Evolutionary conservation across 2,329 filamentous ascomycete genomes (phyloP).

Genomic region (Penicillium decumbens): DNA sequence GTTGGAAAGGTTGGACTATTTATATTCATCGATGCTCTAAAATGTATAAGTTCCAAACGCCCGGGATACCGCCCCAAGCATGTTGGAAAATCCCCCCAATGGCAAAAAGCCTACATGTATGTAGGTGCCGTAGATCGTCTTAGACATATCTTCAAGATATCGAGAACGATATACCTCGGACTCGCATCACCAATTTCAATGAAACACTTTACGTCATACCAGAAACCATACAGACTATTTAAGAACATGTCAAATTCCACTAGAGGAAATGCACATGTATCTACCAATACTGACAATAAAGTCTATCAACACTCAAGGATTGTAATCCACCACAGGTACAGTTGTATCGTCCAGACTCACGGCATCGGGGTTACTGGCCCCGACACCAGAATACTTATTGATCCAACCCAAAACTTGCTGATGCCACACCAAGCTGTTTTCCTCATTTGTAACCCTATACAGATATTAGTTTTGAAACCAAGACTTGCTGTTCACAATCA

Average conservation of each 20-base stretch:
- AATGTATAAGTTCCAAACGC: neutral
- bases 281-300: neutral
- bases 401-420: slow-evolving; percentile 73
- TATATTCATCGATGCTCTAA: slow-evolving; percentile 4
- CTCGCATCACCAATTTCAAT: no score
- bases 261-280: no score
- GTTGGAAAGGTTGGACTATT: neutral
- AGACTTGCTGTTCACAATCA: neutral
- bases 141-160: no score
- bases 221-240: no score
- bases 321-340: slow-evolving; percentile 32
- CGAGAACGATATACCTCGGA: no score
- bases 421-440: slow-evolving; percentile 88
- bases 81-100: no score
- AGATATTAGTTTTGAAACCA: neutral
- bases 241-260: no score
- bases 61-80: neutral
- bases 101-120: no score
- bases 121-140: no score
- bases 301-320: slow-evolving; percentile 12
- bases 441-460: slow-evolving; percentile 70
- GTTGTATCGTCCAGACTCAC: slow-evolving; percentile 33
- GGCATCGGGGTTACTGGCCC: slow-evolving; percentile 25
- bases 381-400: slow-evolving; percentile 48
- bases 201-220: no score